These are phyloP conservation scores for Hanseniaspora gamundiae DNA, from an alignment of 1,139 yeast species.

Conservation along the genomic window DNA sequence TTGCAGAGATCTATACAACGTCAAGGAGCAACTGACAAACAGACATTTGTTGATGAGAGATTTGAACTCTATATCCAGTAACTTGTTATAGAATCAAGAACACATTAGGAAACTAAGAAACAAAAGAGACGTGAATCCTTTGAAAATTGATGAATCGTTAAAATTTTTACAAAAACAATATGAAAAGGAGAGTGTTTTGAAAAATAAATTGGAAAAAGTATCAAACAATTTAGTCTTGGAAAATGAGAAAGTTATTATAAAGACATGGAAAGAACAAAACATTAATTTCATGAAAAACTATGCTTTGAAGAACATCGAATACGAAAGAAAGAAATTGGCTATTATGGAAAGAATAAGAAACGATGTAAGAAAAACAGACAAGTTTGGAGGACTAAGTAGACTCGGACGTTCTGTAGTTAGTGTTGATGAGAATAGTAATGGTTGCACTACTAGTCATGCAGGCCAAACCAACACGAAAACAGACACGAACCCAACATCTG, in stretches of 20 bases:
- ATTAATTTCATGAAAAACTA: conserved; percentile 44
- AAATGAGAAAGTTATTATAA: conserved; percentile 37
- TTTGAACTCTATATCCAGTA: conserved; percentile 63
- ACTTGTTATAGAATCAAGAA: conserved; percentile 57
- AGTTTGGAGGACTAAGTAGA: conserved; percentile 70
- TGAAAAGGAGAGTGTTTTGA: conserved; percentile 62
- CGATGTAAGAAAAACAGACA: conserved; percentile 68
- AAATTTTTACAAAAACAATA: conserved; percentile 68
- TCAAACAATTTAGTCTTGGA: conserved; percentile 81
- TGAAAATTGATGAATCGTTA: conserved; percentile 85
- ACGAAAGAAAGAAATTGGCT: conserved; percentile 69
- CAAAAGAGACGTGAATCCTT: conserved; percentile 68
- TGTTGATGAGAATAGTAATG: neutral
- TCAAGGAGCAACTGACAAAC: conserved; percentile 87
- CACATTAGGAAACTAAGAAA: conserved; percentile 65
- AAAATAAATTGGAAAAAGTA: conserved; percentile 65
- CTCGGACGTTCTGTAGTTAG: conserved; percentile 35
- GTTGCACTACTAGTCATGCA: conserved; percentile 1
- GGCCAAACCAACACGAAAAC: neutral
- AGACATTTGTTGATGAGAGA: conserved; percentile 90
- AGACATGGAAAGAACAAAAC: conserved; percentile 38
- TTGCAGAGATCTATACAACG: conserved; percentile 66
- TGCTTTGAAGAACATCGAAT: conserved; percentile 66
- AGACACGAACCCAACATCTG: neutral
- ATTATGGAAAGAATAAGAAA: conserved; percentile 63